Evolutionary conservation across 371 early-diverging fungal species (phyloP).

Genomic region (Catenaria anguillulae): DNA sequence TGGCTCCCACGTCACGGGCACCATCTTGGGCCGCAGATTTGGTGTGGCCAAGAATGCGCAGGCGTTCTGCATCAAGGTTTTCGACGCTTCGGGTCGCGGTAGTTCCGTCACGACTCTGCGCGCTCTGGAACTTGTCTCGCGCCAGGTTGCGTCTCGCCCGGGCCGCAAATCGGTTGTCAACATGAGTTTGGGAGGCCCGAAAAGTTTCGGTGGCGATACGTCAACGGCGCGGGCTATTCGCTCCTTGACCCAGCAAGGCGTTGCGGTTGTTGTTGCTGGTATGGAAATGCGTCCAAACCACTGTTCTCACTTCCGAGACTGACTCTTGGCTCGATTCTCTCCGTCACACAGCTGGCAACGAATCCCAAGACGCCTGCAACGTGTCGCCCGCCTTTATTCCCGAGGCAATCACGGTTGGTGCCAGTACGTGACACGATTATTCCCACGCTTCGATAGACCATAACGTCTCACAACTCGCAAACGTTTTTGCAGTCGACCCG

Average conservation of each 20-base stretch:
- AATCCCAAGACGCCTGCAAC: no score
- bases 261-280: conserved; percentile 20
- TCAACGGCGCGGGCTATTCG: conserved; percentile 7
- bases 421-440: conserved; percentile 29
- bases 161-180: conserved; percentile 10
- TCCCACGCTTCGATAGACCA: conserved; percentile 14
- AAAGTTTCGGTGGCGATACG: no score
- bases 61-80: conserved; percentile 48
- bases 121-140: neutral
- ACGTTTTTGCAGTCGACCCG: neutral
- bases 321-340: no score
- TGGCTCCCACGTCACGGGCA: conserved; percentile 72
- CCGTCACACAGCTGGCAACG: no score
- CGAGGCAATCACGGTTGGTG: no score
- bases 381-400: no score
- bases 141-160: no score
- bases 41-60: conserved; percentile 43
- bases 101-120: neutral
- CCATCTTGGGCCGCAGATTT: conserved; percentile 57
- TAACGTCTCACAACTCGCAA: neutral
- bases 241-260: conserved; percentile 10
- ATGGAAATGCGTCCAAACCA: no score
- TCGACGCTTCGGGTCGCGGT: conserved; percentile 15
- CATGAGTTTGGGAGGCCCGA: conserved; percentile 13
- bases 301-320: no score